A percentile compares a stretch with the other conserved stretches of the same genome.
Evolutionary conservation across 2,329 filamentous ascomycete genomes (phyloP).

Genomic region (Penicillium sp.): DNA sequence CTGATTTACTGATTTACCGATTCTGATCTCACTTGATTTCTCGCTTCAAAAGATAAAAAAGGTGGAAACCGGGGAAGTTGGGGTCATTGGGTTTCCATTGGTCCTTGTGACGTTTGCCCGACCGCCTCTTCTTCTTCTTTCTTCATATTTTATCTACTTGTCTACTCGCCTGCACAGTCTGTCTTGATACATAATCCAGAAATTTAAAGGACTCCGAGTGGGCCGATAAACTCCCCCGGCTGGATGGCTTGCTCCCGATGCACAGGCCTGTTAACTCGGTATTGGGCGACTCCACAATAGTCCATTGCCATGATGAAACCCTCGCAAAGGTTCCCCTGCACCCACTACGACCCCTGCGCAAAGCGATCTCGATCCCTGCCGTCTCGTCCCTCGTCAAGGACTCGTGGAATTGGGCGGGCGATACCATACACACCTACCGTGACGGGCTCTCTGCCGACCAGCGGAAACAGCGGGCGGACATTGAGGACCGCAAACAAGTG

Average conservation of each 20-base stretch:
- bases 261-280: constrained; percentile 31
- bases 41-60: background rate
- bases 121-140: constrained; percentile 11
- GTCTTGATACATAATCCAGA: background rate
- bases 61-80: constrained; percentile 9
- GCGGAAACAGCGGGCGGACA: constrained; percentile 44
- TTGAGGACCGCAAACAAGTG: constrained; percentile 59
- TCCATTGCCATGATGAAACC: constrained; percentile 21
- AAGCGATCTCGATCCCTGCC: constrained; percentile 29
- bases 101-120: constrained; percentile 24
- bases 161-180: background rate
- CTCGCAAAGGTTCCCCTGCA: constrained; percentile 4
- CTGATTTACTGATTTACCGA: background rate
- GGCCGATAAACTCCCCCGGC: constrained; percentile 11
- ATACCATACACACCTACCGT: constrained; percentile 39
- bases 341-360: constrained; percentile 20
- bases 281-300: constrained; percentile 30
- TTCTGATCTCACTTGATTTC: background rate
- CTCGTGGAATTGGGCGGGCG: constrained; percentile 35
- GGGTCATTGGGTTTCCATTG: constrained; percentile 14
- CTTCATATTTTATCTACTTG: background rate
- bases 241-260: constrained; percentile 26
- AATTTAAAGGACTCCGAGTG: constrained; percentile 6
- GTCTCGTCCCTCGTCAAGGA: constrained; percentile 34
- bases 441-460: constrained; percentile 54